Evolutionary conservation across 2,329 filamentous ascomycete species (phyloP).

Genomic region (Neophaeococcomyces mojaviensis): DNA sequence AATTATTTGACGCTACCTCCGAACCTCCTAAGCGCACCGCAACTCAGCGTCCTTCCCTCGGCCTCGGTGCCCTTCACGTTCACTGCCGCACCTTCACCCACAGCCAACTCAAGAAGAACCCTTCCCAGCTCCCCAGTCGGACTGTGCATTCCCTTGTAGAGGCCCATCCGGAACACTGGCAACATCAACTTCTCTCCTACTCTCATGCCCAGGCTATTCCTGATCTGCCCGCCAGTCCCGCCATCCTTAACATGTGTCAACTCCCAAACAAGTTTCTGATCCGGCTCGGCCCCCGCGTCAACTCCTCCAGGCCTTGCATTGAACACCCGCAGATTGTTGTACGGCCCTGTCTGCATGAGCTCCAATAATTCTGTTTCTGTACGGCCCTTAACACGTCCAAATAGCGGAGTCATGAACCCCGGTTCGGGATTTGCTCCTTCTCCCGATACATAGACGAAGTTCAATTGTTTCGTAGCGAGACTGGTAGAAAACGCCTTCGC

Average conservation of each 20-base stretch:
- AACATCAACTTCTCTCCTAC: slow-evolving; percentile 23
- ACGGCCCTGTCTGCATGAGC: slow-evolving; percentile 36
- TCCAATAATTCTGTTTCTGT: slow-evolving; percentile 54
- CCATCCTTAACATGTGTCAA: slow-evolving; percentile 23
- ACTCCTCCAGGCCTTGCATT: slow-evolving; percentile 55
- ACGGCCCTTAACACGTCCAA: slow-evolving; percentile 59
- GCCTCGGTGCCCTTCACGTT: slow-evolving; percentile 3
- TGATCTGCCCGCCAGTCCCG: slow-evolving; percentile 24
- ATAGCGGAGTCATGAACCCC: slow-evolving; percentile 49
- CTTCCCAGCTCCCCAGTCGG: slow-evolving; percentile 42
- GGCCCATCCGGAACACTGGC: slow-evolving; percentile 27
- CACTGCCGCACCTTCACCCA: slow-evolving; percentile 30
- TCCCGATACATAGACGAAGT: slow-evolving; percentile 66
- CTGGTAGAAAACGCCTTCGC: slow-evolving; percentile 50
- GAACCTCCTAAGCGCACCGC: slow-evolving; percentile 1
- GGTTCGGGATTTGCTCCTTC: slow-evolving; percentile 50
- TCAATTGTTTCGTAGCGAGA: slow-evolving; percentile 46
- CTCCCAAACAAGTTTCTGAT: slow-evolving; percentile 19
- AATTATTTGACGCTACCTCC: slow-evolving; percentile 1
- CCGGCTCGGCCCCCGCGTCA: slow-evolving; percentile 45
- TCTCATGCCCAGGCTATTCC: slow-evolving; percentile 12
- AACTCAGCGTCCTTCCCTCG: slow-evolving; percentile 1
- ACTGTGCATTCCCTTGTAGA: slow-evolving; percentile 7
- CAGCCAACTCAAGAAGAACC: slow-evolving; percentile 43
- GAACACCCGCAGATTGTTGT: slow-evolving; percentile 45